Evolutionary conservation across 805 yeast genomes (phyloP).

Genomic region (Yarrowia keelungensis): DNA sequence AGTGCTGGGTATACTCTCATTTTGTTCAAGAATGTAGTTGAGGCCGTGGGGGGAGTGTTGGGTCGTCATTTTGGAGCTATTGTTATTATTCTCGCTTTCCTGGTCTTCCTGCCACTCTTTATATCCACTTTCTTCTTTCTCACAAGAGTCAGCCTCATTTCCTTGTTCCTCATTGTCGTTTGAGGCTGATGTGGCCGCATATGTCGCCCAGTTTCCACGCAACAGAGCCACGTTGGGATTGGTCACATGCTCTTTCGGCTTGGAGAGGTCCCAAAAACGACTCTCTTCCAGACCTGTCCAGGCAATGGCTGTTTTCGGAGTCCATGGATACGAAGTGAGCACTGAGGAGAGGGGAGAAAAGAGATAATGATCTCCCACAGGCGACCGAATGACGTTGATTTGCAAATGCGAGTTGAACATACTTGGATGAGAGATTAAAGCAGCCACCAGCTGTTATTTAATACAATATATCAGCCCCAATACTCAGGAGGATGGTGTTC

Average conservation of each 20-base stretch:
- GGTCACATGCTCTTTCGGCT: neutral
- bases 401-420: conserved; percentile 30
- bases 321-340: conserved; percentile 24
- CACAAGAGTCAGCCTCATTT: too few species aligned
- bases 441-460: neutral
- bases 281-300: conserved; percentile 23
- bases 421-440: neutral
- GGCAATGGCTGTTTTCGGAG: conserved; percentile 19
- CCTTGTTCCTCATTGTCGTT: neutral
- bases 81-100: too few species aligned
- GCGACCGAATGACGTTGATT: conserved; percentile 32
- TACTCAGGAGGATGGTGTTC: too few species aligned
- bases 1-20: too few species aligned
- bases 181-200: neutral
- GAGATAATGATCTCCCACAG: neutral
- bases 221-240: conserved; percentile 13
- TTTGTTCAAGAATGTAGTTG: too few species aligned
- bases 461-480: conserved; percentile 20
- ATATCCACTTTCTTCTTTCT: neutral
- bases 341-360: conserved; percentile 10
- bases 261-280: conserved; percentile 2
- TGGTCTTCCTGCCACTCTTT: neutral
- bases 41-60: too few species aligned
- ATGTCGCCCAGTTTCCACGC: neutral
- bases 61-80: too few species aligned